A percentile compares a stretch with the other conserved stretches of the same genome.
These are phyloP conservation scores for Polyplosphaeria fusca DNA, from an alignment of 495 filamentous ascomycete species.

Conservation along the genomic window DNA sequence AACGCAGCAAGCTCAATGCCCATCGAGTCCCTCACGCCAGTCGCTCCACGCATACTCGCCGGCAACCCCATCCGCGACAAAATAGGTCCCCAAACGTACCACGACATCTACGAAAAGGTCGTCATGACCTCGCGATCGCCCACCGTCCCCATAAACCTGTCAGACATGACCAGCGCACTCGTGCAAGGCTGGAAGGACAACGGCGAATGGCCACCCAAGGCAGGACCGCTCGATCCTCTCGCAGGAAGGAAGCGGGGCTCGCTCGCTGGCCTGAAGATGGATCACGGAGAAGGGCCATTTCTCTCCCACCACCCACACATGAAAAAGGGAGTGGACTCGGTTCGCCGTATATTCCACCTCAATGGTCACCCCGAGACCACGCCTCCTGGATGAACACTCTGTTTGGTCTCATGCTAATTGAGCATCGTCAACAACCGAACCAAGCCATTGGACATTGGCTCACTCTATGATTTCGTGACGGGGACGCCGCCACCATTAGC, in stretches of 20 bases:
- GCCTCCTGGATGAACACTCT: background rate
- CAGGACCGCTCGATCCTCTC: slow-evolving; percentile 31
- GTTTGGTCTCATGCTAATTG: no score
- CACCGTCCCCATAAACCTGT: slow-evolving; percentile 79
- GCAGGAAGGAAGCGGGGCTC: slow-evolving; percentile 28
- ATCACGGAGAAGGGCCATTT: slow-evolving; percentile 17
- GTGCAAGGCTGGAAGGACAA: slow-evolving; percentile 92
- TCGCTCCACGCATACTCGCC: slow-evolving; percentile 60
- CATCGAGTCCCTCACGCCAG: slow-evolving; percentile 35
- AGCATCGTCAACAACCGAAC: no score
- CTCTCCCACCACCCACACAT: slow-evolving; percentile 33
- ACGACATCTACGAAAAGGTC: slow-evolving; percentile 83
- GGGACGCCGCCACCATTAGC: no score
- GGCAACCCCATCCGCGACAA: slow-evolving; percentile 68
- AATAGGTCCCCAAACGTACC: slow-evolving; percentile 69
- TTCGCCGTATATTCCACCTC: slow-evolving; percentile 36
- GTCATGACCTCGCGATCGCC: slow-evolving; percentile 73
- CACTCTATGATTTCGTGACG: no score
- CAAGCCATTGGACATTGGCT: no score
- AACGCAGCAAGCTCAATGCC: background rate
- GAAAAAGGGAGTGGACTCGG: slow-evolving; percentile 33
- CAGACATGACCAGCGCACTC: slow-evolving; percentile 73
- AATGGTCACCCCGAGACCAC: slow-evolving; percentile 20
- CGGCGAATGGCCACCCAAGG: slow-evolving; percentile 87
- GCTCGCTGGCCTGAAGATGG: slow-evolving; percentile 8